These are phyloP conservation scores for Zea mays DNA, from an alignment of 176 grass and related monocot genomes.

Conservation along the genomic window DNA sequence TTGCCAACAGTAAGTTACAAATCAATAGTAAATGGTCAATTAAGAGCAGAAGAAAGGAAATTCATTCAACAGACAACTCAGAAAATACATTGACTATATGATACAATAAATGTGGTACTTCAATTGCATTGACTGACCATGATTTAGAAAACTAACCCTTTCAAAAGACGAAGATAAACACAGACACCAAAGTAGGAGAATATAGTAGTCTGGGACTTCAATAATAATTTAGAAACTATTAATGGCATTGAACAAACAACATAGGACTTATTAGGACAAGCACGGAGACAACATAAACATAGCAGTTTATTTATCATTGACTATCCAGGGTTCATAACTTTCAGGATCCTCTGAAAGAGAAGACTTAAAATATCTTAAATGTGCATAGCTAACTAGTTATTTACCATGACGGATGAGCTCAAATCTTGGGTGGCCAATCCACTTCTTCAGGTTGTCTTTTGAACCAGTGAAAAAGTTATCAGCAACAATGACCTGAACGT, in stretches of 20 bases:
- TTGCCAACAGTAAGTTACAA: conserved; percentile 19
- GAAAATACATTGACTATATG: conserved; percentile 23
- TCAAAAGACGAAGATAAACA: not conserved
- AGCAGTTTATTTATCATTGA: not conserved
- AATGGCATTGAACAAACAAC: not conserved
- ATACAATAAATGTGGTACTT: not conserved
- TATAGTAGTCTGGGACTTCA: conserved; percentile 8
- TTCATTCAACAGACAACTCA: conserved; percentile 28
- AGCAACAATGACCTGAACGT: conserved; percentile 82
- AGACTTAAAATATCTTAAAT: not conserved
- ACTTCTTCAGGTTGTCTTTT: conserved; percentile 98
- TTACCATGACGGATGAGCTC: conserved; percentile 99
- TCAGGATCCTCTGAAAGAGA: not conserved
- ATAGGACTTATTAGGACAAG: conserved; percentile 4
- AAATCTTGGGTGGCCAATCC: conserved; percentile 99
- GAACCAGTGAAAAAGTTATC: conserved; percentile 99
- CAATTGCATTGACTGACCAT: not conserved
- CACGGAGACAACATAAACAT: not conserved
- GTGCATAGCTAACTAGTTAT: conserved; percentile 26
- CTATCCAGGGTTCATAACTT: conserved; percentile 4
- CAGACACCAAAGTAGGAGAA: not conserved
- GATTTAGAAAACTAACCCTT: not conserved
- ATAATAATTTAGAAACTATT: not conserved
- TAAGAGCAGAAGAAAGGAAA: not conserved
- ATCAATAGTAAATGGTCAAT: not conserved